These are phyloP conservation scores for Linnemannia schmuckeri DNA, from an alignment of 192 early-diverging fungal species.

Conservation along the genomic window DNA sequence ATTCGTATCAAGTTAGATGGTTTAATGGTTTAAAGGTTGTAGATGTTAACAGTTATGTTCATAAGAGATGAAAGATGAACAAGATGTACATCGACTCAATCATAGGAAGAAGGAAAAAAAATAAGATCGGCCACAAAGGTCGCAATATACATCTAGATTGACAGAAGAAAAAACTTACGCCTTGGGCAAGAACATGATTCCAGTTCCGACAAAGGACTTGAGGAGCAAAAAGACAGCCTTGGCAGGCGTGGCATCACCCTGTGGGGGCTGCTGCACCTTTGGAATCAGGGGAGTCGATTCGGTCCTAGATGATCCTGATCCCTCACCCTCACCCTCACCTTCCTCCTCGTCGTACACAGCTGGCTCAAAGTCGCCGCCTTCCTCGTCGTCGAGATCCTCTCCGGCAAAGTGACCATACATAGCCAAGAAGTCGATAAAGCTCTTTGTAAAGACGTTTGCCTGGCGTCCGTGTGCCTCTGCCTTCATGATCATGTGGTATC, in stretches of 20 bases:
- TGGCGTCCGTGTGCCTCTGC: constrained; percentile 74
- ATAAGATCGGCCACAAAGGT: background rate
- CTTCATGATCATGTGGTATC: constrained; percentile 85
- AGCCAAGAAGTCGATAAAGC: constrained; percentile 94
- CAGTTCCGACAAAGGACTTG: constrained; percentile 87
- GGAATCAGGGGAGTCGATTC: constrained; percentile 59
- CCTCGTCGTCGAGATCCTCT: constrained; percentile 88
- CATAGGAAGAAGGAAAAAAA: background rate
- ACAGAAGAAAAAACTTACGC: constrained; percentile 56
- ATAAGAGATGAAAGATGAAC: background rate
- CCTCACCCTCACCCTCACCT: constrained; percentile 23
- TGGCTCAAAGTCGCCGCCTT: constrained; percentile 57
- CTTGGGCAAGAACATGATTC: constrained; percentile 76
- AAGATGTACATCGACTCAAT: background rate
- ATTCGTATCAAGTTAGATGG: background rate
- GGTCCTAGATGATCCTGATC: constrained; percentile 17
- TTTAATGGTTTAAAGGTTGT: no score
- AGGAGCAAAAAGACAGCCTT: constrained; percentile 85
- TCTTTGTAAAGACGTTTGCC: constrained; percentile 86
- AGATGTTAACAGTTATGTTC: background rate
- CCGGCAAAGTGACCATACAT: constrained; percentile 96
- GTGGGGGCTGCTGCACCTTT: constrained; percentile 44
- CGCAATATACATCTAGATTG: no score
- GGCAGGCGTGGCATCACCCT: constrained; percentile 73
- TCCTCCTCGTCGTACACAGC: constrained; percentile 62